A percentile compares a stretch with the other conserved stretches of the same genome.
Conservation (phyloP, 768 basidiomycete genomes). For the Hygrophoropsis aurantiaca region DNA sequence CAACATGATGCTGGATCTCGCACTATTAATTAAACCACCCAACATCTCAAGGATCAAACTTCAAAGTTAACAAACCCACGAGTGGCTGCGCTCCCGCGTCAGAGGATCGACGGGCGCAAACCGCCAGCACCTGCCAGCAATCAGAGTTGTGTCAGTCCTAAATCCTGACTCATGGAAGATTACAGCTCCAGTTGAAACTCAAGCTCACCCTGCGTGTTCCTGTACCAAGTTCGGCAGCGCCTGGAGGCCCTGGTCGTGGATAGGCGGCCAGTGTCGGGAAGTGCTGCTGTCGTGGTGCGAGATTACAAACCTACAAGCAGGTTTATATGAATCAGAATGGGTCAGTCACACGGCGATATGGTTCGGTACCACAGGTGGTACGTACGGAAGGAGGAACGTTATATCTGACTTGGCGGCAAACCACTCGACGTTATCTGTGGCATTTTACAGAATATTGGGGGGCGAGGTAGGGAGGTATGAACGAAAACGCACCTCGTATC, state of each 20-base stretch:
- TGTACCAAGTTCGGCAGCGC: constrained; percentile 1
- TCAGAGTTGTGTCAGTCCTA: not conserved
- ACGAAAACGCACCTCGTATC: constrained; percentile 2
- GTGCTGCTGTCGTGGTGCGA: constrained; percentile 8
- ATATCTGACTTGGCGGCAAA: not conserved
- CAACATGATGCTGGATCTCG: too few species aligned
- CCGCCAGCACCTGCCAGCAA: constrained; percentile 7
- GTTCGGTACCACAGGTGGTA: too few species aligned
- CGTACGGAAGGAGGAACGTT: constrained; percentile 7
- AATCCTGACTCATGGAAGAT: too few species aligned
- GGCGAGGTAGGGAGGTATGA: not conserved
- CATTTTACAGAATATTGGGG: not conserved
- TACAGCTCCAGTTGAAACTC: too few species aligned
- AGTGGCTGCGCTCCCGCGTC: too few species aligned
- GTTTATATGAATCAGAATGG: too few species aligned
- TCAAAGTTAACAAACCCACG: too few species aligned
- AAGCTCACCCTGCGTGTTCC: constrained; percentile 3
- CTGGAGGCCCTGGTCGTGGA: constrained; percentile 1
- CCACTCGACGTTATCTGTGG: not conserved
- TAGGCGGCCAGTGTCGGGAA: constrained; percentile 6
- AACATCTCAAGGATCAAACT: too few species aligned
- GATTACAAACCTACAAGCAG: constrained; percentile 2
- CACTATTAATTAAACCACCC: too few species aligned
- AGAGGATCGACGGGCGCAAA: constrained; percentile 9
- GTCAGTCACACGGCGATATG: too few species aligned